Percentiles rank a stretch among this genome's conserved stretches.
Conservation (phyloP, 2,329 filamentous ascomycete genomes). For the Aspergillus piperis region DNA sequence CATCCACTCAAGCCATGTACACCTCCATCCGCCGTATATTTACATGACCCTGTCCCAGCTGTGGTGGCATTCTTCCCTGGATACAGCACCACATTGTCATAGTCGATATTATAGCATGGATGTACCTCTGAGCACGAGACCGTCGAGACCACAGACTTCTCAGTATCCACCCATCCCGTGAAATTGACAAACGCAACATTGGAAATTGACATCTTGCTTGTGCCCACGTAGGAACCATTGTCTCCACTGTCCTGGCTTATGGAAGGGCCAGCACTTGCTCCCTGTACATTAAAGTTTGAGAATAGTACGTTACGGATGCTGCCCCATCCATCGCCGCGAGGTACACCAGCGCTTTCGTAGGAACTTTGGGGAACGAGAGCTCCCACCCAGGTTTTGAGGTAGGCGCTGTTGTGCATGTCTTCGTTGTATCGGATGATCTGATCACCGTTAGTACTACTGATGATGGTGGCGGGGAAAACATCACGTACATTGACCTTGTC, state of each 20-base stretch:
- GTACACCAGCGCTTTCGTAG: conserved; percentile 53
- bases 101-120: conserved; percentile 55
- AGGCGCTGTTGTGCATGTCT: conserved; percentile 52
- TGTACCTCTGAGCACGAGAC: conserved; percentile 52
- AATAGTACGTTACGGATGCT: conserved; percentile 54
- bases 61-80: conserved; percentile 34
- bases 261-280: conserved; percentile 45
- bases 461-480: too few relatives aligned
- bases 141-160: conserved; percentile 38
- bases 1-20: conserved; percentile 38
- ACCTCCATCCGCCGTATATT: conserved; percentile 39
- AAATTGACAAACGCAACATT: conserved; percentile 56
- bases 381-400: conserved; percentile 61
- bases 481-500: conserved; percentile 43
- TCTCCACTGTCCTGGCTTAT: conserved; percentile 55
- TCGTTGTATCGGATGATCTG: conserved; percentile 49
- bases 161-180: conserved; percentile 48
- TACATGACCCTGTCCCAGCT: conserved; percentile 38
- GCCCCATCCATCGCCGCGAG: conserved; percentile 59
- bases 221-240: conserved; percentile 52
- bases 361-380: conserved; percentile 46
- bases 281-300: conserved; percentile 53
- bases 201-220: conserved; percentile 53
- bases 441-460: not conserved
- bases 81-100: conserved; percentile 45